These are phyloP conservation scores for Monosporascus sp. DNA, from an alignment of 2,329 filamentous ascomycete species.

Conservation along the genomic window DNA sequence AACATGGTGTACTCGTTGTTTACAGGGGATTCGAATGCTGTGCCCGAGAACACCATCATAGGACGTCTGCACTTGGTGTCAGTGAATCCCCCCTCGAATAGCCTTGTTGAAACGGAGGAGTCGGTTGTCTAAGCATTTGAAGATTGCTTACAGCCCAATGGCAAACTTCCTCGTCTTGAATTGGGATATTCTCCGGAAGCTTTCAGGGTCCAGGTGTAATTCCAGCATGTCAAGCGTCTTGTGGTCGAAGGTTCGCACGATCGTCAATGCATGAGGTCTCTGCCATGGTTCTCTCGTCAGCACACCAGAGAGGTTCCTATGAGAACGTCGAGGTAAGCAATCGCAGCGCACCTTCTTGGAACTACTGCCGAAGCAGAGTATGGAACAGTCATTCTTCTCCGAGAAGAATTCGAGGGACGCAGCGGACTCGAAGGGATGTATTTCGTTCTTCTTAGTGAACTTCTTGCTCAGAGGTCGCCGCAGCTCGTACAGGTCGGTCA, in stretches of 20 bases:
- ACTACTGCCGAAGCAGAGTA: conserved; percentile 78
- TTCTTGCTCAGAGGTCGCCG: conserved; percentile 81
- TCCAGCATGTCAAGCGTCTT: conserved; percentile 95
- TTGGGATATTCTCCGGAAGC: conserved; percentile 63
- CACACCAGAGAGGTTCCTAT: not conserved
- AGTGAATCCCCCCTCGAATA: not conserved
- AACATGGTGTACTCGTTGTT: conserved; percentile 76
- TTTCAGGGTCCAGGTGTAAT: conserved; percentile 71
- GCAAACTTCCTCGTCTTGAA: conserved; percentile 74
- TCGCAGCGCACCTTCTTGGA: conserved; percentile 66
- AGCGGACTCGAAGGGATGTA: conserved; percentile 90
- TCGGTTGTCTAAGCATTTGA: not conserved
- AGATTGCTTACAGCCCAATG: conserved; percentile 55
- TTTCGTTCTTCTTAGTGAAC: conserved; percentile 94
- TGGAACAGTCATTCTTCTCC: conserved; percentile 87
- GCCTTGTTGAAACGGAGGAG: not conserved
- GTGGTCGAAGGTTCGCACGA: conserved; percentile 77
- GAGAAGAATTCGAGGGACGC: conserved; percentile 90
- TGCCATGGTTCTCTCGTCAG: conserved; percentile 68
- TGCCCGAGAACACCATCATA: conserved; percentile 85
- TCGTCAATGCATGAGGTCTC: conserved; percentile 82
- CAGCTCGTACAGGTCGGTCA: conserved; percentile 79
- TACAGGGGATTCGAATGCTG: conserved; percentile 78
- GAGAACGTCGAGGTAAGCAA: not conserved
- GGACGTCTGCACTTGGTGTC: conserved; percentile 48